These are phyloP conservation scores for Trichopus zeylanicus DNA, from an alignment of 116 monocot species.

Conservation along the genomic window DNA sequence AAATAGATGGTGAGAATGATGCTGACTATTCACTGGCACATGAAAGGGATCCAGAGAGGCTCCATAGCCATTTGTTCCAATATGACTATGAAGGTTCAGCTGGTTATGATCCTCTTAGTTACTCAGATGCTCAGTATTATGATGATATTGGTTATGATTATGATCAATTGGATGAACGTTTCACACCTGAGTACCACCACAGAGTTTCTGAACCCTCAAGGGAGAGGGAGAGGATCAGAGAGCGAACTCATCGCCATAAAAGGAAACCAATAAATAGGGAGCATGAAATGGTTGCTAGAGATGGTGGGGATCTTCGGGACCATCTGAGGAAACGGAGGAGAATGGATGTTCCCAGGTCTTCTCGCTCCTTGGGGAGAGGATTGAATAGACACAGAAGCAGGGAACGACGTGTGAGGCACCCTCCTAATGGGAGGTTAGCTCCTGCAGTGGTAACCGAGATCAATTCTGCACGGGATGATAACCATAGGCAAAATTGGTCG, in stretches of 20 bases:
- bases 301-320: conserved; percentile 26
- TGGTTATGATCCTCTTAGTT: conserved; percentile 18
- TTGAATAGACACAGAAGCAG: not conserved
- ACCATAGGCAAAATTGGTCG: not conserved
- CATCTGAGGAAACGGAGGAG: conserved; percentile 29
- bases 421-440: conserved; percentile 10
- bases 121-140: conserved; percentile 14
- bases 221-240: conserved; percentile 15
- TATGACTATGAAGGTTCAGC: conserved; percentile 30
- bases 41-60: conserved; percentile 27
- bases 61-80: conserved; percentile 6
- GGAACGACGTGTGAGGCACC: conserved; percentile 12
- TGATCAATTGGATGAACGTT: conserved; percentile 13
- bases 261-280: conserved; percentile 10
- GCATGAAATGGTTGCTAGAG: not conserved
- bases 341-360: conserved; percentile 1
- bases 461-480: not conserved
- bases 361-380: conserved; percentile 10
- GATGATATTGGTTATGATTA: conserved; percentile 18
- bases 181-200: conserved; percentile 15
- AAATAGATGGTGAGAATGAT: conserved; percentile 33
- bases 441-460: conserved; percentile 8
- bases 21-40: conserved; percentile 21
- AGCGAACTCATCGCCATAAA: conserved; percentile 2
- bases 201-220: not conserved